Percentiles rank a stretch among this genome's conserved stretches.
These are phyloP conservation scores for Solanum tarijense DNA, from an alignment of 257 asterid species.

Conservation along the genomic window DNA sequence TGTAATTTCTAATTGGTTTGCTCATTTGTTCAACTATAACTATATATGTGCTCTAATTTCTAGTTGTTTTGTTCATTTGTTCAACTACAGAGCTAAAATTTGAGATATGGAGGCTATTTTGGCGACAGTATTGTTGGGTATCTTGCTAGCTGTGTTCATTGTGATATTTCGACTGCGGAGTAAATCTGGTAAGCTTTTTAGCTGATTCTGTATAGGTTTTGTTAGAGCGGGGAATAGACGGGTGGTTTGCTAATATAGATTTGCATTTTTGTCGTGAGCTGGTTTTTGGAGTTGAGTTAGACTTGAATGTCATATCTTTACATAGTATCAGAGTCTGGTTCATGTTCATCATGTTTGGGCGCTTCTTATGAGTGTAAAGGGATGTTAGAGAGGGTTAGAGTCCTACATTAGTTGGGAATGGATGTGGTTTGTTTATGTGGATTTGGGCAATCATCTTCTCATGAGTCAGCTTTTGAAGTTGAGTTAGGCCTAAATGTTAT, in stretches of 20 bases:
- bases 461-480: not conserved
- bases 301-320: not conserved
- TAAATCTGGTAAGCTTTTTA: conserved; percentile 33
- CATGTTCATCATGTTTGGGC: not conserved
- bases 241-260: not conserved
- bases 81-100: not conserved
- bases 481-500: not conserved
- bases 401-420: not conserved
- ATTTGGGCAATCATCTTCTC: not conserved
- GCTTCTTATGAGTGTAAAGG: not conserved
- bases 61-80: not conserved
- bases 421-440: not conserved
- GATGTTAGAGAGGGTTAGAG: not conserved
- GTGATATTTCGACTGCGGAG: conserved; percentile 39
- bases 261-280: not conserved
- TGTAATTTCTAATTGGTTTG: not conserved
- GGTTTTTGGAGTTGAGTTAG: not conserved
- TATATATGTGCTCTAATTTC: not conserved
- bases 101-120: conserved; percentile 36
- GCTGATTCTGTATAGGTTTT: not conserved
- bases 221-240: not conserved
- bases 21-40: not conserved
- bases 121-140: conserved; percentile 38
- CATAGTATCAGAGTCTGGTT: not conserved
- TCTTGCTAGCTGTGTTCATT: conserved; percentile 31